Evolutionary conservation across 2,329 filamentous ascomycete genomes (phyloP), one percentile per base, ranked within the genome.

Genomic region (Phyllosticta citribraziliensis): DNA sequence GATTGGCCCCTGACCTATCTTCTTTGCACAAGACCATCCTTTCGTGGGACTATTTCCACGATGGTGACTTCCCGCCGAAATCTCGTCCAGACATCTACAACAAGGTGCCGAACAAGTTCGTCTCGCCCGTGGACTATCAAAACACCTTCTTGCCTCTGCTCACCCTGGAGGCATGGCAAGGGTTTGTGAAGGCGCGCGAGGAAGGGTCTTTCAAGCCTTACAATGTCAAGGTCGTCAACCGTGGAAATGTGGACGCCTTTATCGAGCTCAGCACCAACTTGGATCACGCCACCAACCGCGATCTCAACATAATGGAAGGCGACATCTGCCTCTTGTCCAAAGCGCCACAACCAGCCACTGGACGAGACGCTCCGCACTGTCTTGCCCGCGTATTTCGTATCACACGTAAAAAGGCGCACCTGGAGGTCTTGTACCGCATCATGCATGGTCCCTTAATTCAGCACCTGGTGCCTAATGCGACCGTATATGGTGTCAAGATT

Each of bases 91-190:
- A 86, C 55, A 81, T 84, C 53, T 96, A 93, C 69, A 84, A 82
- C 55, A 80, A 84, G 59, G 93, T 99, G 11, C 86, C 88, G 5
- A 87, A 89, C 64, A 84, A 84, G 0, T 99, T 96, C 74, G 74
- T 79, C 27, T 86, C 91, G 66, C 88, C 91, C 0, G 77, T 78
- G 52, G 86, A 89, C 56, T 99, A 99, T 71, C 89, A 95, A 71
- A 81, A 84, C 63, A 96, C 91, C 0, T 99, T 99, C 73, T 87
- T 95, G 66, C 92, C 93, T 5, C 80, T 99, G 22, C 81, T 99
- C 35, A 85, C 94, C 30, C 87, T 96, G 25, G 94, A 99, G 78
- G 93, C 93, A 30, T 99, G 94, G 94, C 89, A 95, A 70, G 89
- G 89, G 4, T 94, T 99, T 71, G 87, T 95, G 57, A 92, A 91